These are phyloP conservation scores for Entomortierella lignicola DNA, from an alignment of 192 early-diverging fungal genomes.

Conservation along the genomic window DNA sequence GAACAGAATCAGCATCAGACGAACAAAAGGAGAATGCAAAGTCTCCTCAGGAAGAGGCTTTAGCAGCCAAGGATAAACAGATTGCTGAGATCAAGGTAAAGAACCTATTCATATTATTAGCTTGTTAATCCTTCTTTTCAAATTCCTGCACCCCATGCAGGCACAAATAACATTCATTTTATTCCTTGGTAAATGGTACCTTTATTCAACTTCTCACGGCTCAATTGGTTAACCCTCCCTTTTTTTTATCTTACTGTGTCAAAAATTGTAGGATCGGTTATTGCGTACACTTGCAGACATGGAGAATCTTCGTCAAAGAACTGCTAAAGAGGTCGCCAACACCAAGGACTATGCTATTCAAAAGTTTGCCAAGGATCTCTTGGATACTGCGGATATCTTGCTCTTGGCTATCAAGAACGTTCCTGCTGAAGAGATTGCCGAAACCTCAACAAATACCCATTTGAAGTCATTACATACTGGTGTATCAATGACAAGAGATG, in stretches of 20 bases:
- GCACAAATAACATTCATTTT: too few species aligned
- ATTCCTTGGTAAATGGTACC: too few species aligned
- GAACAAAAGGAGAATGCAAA: constrained; percentile 27
- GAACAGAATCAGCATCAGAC: constrained; percentile 16
- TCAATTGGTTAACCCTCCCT: neutral
- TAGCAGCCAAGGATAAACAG: constrained; percentile 82
- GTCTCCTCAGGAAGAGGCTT: constrained; percentile 46
- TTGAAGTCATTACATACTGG: constrained; percentile 88
- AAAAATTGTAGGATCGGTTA: constrained; percentile 78
- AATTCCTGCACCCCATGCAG: too few species aligned
- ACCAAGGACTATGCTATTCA: constrained; percentile 91
- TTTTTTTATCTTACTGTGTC: constrained; percentile 8
- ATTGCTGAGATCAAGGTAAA: constrained; percentile 83
- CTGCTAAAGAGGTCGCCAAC: constrained; percentile 85
- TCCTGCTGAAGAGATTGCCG: constrained; percentile 65
- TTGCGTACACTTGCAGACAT: constrained; percentile 93
- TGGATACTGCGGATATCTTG: constrained; percentile 93
- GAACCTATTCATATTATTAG: too few species aligned
- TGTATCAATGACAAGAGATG: constrained; percentile 88
- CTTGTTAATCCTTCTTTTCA: too few species aligned
- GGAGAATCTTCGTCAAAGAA: constrained; percentile 94
- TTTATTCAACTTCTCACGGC: neutral
- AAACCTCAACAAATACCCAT: constrained; percentile 57
- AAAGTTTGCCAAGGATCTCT: constrained; percentile 98
- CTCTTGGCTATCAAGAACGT: constrained; percentile 90